phyloP scores from a whole-genome alignment of 2,329 filamentous ascomycete species.

The Claviceps purpurea region DNA sequence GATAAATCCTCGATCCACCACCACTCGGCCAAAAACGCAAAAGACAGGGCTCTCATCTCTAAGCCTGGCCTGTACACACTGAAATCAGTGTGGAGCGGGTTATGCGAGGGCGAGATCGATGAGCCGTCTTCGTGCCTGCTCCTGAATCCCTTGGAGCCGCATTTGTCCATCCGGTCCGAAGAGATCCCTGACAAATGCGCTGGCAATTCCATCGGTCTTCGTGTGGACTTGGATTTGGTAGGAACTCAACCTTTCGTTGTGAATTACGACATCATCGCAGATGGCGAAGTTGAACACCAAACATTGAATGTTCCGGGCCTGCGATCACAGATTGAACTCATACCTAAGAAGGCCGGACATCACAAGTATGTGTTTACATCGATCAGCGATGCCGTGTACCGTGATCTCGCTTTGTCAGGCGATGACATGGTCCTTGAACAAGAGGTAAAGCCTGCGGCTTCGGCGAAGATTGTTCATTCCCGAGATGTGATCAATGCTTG shows the following conservation, averaged over 20 bases:
- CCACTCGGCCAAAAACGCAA: conserved; percentile 45
- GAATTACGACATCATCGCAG: conserved; percentile 58
- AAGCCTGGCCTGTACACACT: conserved; percentile 79
- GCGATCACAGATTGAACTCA: conserved; percentile 72
- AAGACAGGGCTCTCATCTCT: conserved; percentile 54
- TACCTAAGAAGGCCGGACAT: conserved; percentile 65
- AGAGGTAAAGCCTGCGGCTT: conserved; percentile 84
- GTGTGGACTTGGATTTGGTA: conserved; percentile 77
- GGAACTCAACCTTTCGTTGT: conserved; percentile 88
- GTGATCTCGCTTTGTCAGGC: conserved; percentile 46
- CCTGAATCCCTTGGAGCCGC: conserved; percentile 80
- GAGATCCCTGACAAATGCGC: conserved; percentile 92
- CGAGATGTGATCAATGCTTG: conserved; percentile 53
- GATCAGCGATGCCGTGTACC: conserved; percentile 75
- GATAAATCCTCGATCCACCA: conserved; percentile 42
- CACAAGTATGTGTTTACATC: conserved; percentile 78
- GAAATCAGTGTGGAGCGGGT: conserved; percentile 63
- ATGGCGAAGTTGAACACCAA: conserved; percentile 40
- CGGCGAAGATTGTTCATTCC: conserved; percentile 52
- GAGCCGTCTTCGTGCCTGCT: conserved; percentile 91
- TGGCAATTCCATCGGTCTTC: conserved; percentile 80
- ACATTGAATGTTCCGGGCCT: conserved; percentile 52
- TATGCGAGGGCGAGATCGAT: conserved; percentile 75
- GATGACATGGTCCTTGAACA: conserved; percentile 60
- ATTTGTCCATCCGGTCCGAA: conserved; percentile 58